These are phyloP conservation scores for Chlorencoelia australis DNA, from an alignment of 2,329 filamentous ascomycete genomes.

Conservation along the genomic window DNA sequence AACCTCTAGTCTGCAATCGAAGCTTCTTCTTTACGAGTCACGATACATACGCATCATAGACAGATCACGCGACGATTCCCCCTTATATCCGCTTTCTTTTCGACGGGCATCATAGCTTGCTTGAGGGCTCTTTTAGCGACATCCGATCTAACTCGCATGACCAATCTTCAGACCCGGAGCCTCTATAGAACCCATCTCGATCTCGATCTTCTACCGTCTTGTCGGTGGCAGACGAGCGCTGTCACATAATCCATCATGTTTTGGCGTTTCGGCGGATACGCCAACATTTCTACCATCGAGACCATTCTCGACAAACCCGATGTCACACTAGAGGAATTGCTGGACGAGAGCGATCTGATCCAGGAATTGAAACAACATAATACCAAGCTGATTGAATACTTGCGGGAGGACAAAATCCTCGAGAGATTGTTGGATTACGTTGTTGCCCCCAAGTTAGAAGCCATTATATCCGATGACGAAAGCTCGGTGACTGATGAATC, in stretches of 20 bases:
- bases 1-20: slow-evolving; percentile 11
- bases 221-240: slow-evolving; percentile 23
- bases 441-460: slow-evolving; percentile 62
- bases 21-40: slow-evolving; percentile 17
- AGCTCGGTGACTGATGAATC: slow-evolving; percentile 42
- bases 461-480: slow-evolving; percentile 42
- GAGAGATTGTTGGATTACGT: slow-evolving; percentile 86
- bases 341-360: slow-evolving; percentile 92
- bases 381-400: slow-evolving; percentile 90
- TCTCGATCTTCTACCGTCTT: slow-evolving; percentile 17
- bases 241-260: slow-evolving; percentile 65
- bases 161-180: slow-evolving; percentile 16
- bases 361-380: slow-evolving; percentile 98
- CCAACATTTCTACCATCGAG: slow-evolving; percentile 93
- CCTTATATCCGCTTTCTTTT: not conserved
- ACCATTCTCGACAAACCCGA: slow-evolving; percentile 92
- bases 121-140: slow-evolving; percentile 15
- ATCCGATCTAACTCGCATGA: slow-evolving; percentile 23
- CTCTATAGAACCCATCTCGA: slow-evolving; percentile 13
- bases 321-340: slow-evolving; percentile 87
- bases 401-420: slow-evolving; percentile 78
- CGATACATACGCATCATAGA: slow-evolving; percentile 15
- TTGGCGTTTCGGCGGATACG: slow-evolving; percentile 98
- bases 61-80: slow-evolving; percentile 7
- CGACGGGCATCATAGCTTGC: slow-evolving; percentile 7